Evolutionary conservation across 2,329 filamentous ascomycete species (phyloP), one percentile per base, ranked within the genome.

Genomic region (Ceratocystiopsis brevicomis): DNA sequence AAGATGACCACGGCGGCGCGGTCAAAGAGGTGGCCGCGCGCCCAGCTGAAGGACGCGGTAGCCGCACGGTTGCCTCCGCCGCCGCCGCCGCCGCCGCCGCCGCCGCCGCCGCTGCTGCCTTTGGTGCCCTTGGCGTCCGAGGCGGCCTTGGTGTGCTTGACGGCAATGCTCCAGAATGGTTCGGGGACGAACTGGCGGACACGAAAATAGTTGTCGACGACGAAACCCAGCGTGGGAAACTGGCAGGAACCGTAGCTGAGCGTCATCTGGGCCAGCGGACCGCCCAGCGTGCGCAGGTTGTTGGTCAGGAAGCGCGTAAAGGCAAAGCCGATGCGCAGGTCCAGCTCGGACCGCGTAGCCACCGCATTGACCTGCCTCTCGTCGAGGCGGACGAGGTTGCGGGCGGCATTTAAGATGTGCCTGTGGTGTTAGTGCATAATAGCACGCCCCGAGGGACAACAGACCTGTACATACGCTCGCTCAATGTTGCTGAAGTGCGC

Each of bases 401-500:
- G 73, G 9, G 90, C 88, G 36, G 90, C 90, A 44, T 76, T 73
- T 16, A 96, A 66, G 41, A 98, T 81, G 61, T 98, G 90, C 6
- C 82, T 90, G 48, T 25, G 14, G 13, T 34, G 18, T 30, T 9
- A 19, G 19, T 14, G 1, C 12, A 19, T 8, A 8, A 21, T 4
- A 4, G 21, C 21, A 21, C 21, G 4, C 8, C 21, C 21, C 21
- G 21, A n/a, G 21, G 8, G 10, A n/a, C n/a, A 6, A 25, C 11
- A 33, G 4, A 15, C 9, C 2, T 39, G 13, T 13, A 12, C 17
- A 57, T 57, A 88, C 76, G 81, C 83, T 69, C 79, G 71, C 60
- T 98, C 90, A 32, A 95, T 88, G 57, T 98, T 98, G 65, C 85
- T 96, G 62, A 98, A 98, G 47, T 68, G 79, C 14, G 90, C 90